Evolutionary conservation across 2,329 filamentous ascomycete species (phyloP).

Genomic region (Clonostachys solani): DNA sequence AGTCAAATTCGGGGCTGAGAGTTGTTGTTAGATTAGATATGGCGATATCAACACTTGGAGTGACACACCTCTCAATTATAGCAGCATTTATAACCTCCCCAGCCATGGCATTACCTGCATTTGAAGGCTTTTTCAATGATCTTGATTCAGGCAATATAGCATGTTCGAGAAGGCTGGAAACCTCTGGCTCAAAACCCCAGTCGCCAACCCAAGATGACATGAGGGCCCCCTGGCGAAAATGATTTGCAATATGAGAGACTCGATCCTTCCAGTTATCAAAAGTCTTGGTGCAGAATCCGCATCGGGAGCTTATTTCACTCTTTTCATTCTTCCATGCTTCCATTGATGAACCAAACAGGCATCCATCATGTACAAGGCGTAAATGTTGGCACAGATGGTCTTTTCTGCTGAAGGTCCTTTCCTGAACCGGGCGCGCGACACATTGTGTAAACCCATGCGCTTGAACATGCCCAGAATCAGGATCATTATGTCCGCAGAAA

Average conservation of each 20-base stretch:
- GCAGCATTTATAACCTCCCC: too few species aligned
- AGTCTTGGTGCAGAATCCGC: background rate
- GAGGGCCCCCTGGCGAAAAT: background rate
- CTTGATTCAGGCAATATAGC: background rate
- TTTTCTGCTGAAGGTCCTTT: background rate
- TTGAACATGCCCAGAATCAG: background rate
- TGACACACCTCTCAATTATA: too few species aligned
- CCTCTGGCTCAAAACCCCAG: background rate
- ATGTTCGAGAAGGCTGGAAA: background rate
- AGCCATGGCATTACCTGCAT: too few species aligned
- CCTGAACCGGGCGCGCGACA: background rate
- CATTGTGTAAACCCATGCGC: background rate
- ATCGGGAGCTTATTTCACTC: background rate
- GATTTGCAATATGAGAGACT: background rate
- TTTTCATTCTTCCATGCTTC: background rate
- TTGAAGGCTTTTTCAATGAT: background rate
- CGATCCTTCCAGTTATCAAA: background rate
- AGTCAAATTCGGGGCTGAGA: too few species aligned
- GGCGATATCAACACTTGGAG: too few species aligned
- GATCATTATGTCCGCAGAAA: background rate
- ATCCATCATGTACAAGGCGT: background rate
- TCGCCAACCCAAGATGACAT: background rate
- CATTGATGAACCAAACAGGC: background rate
- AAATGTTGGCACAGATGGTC: background rate
- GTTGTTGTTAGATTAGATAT: too few species aligned